Evolutionary conservation across 2,329 filamentous ascomycete genomes (phyloP), one percentile per base, ranked within the genome.

Genomic region (Tolypocladium cylindrosporum): DNA sequence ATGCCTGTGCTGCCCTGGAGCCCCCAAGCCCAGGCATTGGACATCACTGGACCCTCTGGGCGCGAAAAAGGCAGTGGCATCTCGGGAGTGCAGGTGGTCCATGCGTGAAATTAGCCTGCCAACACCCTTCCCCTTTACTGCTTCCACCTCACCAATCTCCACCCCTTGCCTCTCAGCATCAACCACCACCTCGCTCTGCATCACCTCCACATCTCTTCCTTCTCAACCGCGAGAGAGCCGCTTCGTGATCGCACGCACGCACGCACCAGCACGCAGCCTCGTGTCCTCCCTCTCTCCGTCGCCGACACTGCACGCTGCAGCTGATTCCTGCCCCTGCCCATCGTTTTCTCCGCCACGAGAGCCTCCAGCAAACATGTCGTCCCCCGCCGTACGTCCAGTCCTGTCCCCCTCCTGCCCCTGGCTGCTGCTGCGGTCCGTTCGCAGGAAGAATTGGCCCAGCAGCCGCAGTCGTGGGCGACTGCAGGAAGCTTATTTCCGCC

Each of bases 331-430:
- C 31, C 16, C 19, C 10, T 31, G 21, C 54, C 40, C 40, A 11
- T 36, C 48, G 5, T 16, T 21, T 11, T 37, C 48, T 51, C 39
- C 53, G 53, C 27, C 54, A 13, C 51, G 41, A 36, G 52, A 51
- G 40, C 50, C 37, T 41, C 50, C 60, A 43, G 34, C 59, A 62
- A 65, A 62, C 54, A 67, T 67, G 65, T 67, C 65, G 57, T 64
- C 66, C 56, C 58, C 65, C 55, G 61, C 65, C 55, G 62, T 63
- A 63, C 40, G 62, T 61, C 40, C 56, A 31, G 58, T 63, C 55
- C 43, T 53, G 10, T 41, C 34, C 19, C 21, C 40, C 2, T 55
- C 40, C 21, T 55, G 31, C 48, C 34, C 48, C 27, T 54, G 34
- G 36, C 36, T 24, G 41, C 41, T 21, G 27, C 34, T 36, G 45